Evolutionary conservation across 176 grass and related monocot species (phyloP).

Genomic region (Tillandsia leiboldiana): DNA sequence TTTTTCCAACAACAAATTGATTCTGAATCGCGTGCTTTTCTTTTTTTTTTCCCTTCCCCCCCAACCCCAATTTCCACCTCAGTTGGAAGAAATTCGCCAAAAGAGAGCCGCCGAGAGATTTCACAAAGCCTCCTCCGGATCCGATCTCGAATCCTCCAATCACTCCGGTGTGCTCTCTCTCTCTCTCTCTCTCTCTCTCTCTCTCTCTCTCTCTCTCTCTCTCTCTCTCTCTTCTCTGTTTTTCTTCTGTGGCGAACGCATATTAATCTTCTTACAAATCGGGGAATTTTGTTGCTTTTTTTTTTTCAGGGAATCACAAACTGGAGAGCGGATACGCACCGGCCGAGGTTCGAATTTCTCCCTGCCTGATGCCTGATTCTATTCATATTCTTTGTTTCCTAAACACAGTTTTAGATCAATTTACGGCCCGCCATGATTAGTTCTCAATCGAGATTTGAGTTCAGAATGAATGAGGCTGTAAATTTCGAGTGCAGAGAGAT

Average conservation of each 20-base stretch:
- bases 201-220: background rate
- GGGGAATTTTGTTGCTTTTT: background rate
- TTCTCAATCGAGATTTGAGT: background rate
- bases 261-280: background rate
- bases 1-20: background rate
- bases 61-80: background rate
- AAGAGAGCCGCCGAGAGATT: slow-evolving; percentile 74
- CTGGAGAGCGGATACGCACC: background rate
- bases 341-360: slow-evolving; percentile 14
- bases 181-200: background rate
- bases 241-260: background rate
- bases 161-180: slow-evolving; percentile 9
- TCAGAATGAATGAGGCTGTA: background rate
- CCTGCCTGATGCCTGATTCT: background rate
- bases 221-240: background rate
- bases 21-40: background rate
- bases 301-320: slow-evolving; percentile 9
- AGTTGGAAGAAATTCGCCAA: slow-evolving; percentile 90
- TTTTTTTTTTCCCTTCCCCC: slow-evolving; percentile 15
- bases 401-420: background rate
- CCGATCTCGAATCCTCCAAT: slow-evolving; percentile 48
- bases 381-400: slow-evolving; percentile 6
- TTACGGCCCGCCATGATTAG: background rate
- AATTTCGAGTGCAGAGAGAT: slow-evolving; percentile 38
- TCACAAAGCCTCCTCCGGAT: slow-evolving; percentile 30